Base-by-base conservation (phyloP, 2,329 filamentous ascomycete species). In the Alternaria triticina region DNA sequence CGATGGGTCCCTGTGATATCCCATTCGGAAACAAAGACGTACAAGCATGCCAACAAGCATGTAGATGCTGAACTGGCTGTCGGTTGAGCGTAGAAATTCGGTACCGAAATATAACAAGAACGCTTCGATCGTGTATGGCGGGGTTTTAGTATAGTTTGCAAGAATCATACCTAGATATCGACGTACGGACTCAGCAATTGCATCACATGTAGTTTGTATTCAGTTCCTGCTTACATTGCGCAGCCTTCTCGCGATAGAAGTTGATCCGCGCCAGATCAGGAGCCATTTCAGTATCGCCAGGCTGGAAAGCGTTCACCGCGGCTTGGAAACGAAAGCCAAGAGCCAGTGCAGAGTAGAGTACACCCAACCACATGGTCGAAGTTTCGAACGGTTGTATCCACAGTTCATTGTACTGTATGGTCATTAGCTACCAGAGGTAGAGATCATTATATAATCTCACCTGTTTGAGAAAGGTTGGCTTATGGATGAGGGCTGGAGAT, bases 341-440 rank as follows among this genome's bases (percentile, higher is more conserved):
- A 27, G 71, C 62, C n/a, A 84, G 74, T 54, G 81, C 76, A 47
- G 74, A 73, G 66, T 83, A 85, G 8, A 84, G 62, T 2, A 83
- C 71, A 4, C 82, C 82, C 17, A 84, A 64, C 83, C 83, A 85
- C 66, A 81, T 79, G 9, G 81, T 76, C 0, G 82, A 72, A 3
- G 75, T 74, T 17, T 69, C 69, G 10, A 73, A 76, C 2, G 79
- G 81, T 40, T 78, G 72, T n/a, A 63, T 57, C 83, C 83, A 85
- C 64, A 85, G 84, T 3, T 66, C 52, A 27, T 80, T 75, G 57
- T 84, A 84, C 79, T 83, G 51, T 7, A 15, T 33, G 27, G 4
- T 11, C 8, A 45, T 74, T 33, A 72, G 63, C n/a, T 22, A 17
- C 5, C 5, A 8, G 11, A 23, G 11, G 27, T 17, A 2, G 9